Base-by-base conservation (phyloP, 164 flowering plant genomes). In the Vitis rotundifolia region DNA sequence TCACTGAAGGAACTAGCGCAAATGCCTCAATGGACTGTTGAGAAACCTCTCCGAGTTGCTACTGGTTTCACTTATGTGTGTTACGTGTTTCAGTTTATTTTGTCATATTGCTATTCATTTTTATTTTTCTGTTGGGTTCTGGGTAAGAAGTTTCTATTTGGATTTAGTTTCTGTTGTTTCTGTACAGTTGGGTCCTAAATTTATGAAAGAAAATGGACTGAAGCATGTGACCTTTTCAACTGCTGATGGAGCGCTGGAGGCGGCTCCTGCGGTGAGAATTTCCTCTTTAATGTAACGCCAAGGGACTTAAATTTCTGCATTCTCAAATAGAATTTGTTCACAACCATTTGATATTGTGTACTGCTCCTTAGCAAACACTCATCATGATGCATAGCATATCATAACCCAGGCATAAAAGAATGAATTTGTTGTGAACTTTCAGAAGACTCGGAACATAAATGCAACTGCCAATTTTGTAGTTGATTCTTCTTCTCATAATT, bases 171-270 rank as follows among this genome's bases (percentile, higher is more conserved):
- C 28, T 71, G 63, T 14, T 63, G 3, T 56, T 64, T 61, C 19
- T 66, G 12, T 44, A 61, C 88, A 95, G 99, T 76, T 93, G 66
- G 98, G 92, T 56, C 94, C 98, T 28, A 91, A 90, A 68, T 93
- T 93, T 78, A 79, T 90, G 87, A 78, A 78, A 73, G 99, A 93
- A 48, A 93, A 85, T 59, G 97, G 99, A 58, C 52, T 95, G 59
- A 78, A 89, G 74, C 85, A 90, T 77, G 96, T 95, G 26, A 72
- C 78, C 5, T 93, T 95, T 80, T 93, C 98, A 22, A 91, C 93
- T 72, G 98, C 98, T 75, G 98, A 91, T 88, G 99, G 99, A 69
- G 99, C 98, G 66, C 68, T 95, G 61, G 99, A 93, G 82, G 98
- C 99, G 74, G 93, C 97, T 75, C 99, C 99, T 47, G 97, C 97